These are phyloP conservation scores for Metschnikowia colocasiae DNA, from an alignment of 805 yeast genomes.

Conservation along the genomic window DNA sequence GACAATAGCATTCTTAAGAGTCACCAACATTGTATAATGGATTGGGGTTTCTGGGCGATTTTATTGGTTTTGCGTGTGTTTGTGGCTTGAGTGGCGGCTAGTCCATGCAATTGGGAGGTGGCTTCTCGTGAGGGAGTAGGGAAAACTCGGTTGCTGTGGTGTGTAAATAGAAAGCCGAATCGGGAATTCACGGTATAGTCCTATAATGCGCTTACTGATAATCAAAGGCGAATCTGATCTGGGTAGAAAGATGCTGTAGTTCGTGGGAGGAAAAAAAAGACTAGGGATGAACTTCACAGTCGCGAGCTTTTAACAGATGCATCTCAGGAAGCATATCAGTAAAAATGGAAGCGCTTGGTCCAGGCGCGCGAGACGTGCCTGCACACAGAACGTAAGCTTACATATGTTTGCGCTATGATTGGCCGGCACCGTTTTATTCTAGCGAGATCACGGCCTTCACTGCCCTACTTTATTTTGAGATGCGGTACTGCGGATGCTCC, in stretches of 20 bases:
- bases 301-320: conserved; percentile 5
- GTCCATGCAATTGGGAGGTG: not conserved
- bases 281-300: conserved; percentile 1
- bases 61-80: not conserved
- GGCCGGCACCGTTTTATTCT: not conserved
- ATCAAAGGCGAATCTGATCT: not conserved
- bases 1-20: conserved; percentile 33
- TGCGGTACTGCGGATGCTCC: not conserved
- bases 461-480: not conserved
- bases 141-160: conserved; percentile 2
- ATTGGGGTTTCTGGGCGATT: not conserved
- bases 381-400: not conserved
- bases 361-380: not conserved
- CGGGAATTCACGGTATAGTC: not conserved
- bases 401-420: not conserved
- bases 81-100: conserved; percentile 1
- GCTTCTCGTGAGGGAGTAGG: not conserved
- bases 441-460: not conserved
- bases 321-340: conserved; percentile 3
- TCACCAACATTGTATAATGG: conserved; percentile 14
- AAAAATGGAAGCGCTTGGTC: conserved; percentile 1
- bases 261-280: not conserved
- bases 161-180: conserved; percentile 1
- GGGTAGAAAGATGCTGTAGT: not conserved
- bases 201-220: not conserved